Conservation (phyloP, 75 land plant species). For the Cupressus sempervirens region DNA sequence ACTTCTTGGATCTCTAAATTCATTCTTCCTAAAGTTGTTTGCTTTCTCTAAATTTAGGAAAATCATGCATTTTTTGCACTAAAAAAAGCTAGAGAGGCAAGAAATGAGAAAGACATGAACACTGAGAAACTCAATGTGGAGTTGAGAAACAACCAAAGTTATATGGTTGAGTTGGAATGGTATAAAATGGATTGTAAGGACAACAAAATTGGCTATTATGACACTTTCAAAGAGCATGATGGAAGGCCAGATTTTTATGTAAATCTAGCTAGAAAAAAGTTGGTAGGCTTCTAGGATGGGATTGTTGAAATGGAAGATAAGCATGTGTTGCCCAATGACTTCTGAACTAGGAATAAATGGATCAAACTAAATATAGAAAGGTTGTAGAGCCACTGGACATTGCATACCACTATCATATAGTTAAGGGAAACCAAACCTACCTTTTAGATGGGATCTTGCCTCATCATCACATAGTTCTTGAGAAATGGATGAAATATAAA, state of each 20-base stretch:
- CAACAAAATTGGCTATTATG: not conserved
- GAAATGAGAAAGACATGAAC: not conserved
- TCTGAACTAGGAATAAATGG: conserved; percentile 14
- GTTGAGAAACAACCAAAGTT: not conserved
- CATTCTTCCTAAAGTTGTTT: not conserved
- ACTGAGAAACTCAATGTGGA: not conserved
- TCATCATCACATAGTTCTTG: not conserved
- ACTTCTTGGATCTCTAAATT: not conserved
- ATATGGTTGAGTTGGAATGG: conserved; percentile 9
- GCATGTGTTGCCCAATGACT: conserved; percentile 5
- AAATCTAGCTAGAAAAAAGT: not conserved
- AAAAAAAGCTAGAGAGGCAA: not conserved
- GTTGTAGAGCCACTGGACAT: conserved; percentile 20
- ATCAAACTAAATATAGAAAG: conserved; percentile 1
- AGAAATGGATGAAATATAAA: conserved; percentile 11
- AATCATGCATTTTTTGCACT: not conserved
- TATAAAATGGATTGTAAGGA: not conserved
- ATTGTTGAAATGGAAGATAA: conserved; percentile 6
- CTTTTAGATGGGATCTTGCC: not conserved
- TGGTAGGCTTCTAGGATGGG: conserved; percentile 12
- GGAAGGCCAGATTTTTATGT: not conserved
- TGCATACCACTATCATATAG: not conserved
- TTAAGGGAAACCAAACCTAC: not conserved
- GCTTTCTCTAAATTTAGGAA: not conserved
- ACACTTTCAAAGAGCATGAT: not conserved